Evolutionary conservation across 495 filamentous ascomycete species (phyloP), one percentile per base, ranked within the genome.

Genomic region (Thozetella sp.): DNA sequence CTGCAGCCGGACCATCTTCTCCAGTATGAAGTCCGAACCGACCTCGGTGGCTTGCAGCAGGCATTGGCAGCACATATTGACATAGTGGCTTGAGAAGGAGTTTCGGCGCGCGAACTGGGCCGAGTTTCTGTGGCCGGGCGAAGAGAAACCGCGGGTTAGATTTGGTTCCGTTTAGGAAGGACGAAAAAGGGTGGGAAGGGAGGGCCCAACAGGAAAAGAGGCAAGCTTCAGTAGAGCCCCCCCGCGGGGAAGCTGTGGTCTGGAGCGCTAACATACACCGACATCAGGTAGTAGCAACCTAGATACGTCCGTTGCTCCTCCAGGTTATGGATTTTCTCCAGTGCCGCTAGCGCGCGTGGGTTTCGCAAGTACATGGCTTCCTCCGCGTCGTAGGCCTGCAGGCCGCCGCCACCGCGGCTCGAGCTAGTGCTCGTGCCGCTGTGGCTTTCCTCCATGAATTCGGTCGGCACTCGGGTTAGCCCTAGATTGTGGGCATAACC

Each of bases 401-500:
- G 43, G 43, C 10, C 43, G n/a, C n/a, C 43, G 43, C 43, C 43
- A 1, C 48, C 48, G 19, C 22, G n/a, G 1, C 48, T 51, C 6
- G 48, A 24, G 48, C 3, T 51, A 17, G 63, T 62, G 2, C 58
- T 24, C 34, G 64, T 53, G 4, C 58, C 58, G 3, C 52, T 62
- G 25, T 64, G 30, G 17, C 25, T 11, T 53, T 66, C 63, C 27
- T 63, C 62, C 23, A 59, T 55, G 51, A 58, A 53, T 1, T 61
- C 63, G 3, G 59, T 58, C 25, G 65, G 63, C 0, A 61, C 58
- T 11, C 60, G 53, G 17, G 66, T 72, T 3, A 72, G 63, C n/a
- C 65, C 69, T 23, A 74, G 66, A 26, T 64, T 74, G n/a, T 74
- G 71, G 19, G 69, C 71, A 27, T 70, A 68, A 27, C 67, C 71